Evolutionary conservation across 1,284 basidiomycete species (phyloP).

Genomic region (Hymenochaete sp.): DNA sequence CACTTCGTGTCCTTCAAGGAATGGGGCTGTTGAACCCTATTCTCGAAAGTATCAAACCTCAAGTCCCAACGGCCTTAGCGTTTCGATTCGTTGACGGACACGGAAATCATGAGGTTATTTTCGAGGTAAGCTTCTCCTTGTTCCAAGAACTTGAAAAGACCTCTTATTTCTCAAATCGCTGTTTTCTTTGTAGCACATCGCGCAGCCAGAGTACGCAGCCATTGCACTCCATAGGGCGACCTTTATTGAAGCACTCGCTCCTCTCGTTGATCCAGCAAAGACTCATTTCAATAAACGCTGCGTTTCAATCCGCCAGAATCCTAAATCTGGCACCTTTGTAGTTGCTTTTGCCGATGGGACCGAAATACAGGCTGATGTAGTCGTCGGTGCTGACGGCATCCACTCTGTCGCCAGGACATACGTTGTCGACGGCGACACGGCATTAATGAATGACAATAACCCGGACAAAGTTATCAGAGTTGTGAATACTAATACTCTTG

Average conservation of each 20-base stretch:
- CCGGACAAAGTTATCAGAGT: slow-evolving; percentile 18
- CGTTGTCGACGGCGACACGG: slow-evolving; percentile 25
- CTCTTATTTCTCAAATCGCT: too few species aligned
- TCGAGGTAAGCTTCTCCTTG: slow-evolving; percentile 29
- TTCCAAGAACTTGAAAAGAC: slow-evolving; percentile 1
- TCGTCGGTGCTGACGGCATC: slow-evolving; percentile 49
- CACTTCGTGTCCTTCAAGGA: slow-evolving; percentile 35
- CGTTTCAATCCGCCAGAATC: slow-evolving; percentile 21
- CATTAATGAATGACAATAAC: slow-evolving; percentile 2
- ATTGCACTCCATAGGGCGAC: slow-evolving; percentile 24
- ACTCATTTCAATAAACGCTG: slow-evolving; percentile 47
- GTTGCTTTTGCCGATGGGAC: slow-evolving; percentile 41
- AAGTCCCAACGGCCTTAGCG: slow-evolving; percentile 25
- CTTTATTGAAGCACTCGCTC: slow-evolving; percentile 41
- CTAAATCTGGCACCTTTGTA: slow-evolving; percentile 23
- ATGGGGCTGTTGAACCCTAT: slow-evolving; percentile 38
- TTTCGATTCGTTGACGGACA: slow-evolving; percentile 36
- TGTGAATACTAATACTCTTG: slow-evolving; percentile 37
- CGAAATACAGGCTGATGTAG: slow-evolving; percentile 38
- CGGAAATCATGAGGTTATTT: slow-evolving; percentile 36
- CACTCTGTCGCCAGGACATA: slow-evolving; percentile 36
- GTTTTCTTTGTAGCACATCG: neutral
- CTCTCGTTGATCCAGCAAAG: slow-evolving; percentile 33
- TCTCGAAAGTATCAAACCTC: slow-evolving; percentile 30
- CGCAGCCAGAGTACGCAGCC: slow-evolving; percentile 23